Conservation (phyloP, 805 yeast genomes). For the Debaryomyces prosopidis region DNA sequence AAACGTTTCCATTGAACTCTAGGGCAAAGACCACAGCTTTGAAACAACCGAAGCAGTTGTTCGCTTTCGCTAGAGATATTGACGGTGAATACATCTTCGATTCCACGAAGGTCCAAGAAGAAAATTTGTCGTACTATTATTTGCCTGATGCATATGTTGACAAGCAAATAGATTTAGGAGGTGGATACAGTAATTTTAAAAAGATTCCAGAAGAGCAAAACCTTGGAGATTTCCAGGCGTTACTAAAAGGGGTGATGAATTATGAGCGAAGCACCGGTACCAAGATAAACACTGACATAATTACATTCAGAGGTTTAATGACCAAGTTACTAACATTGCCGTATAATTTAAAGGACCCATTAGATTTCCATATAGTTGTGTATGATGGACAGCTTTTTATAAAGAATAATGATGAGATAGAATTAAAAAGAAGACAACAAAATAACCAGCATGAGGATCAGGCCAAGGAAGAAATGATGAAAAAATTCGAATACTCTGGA, state of each 20-base stretch:
- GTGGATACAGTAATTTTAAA: constrained; percentile 62
- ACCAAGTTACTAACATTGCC: constrained; percentile 71
- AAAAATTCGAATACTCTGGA: constrained; percentile 59
- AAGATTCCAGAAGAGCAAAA: constrained; percentile 56
- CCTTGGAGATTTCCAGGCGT: constrained; percentile 55
- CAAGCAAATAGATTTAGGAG: constrained; percentile 57
- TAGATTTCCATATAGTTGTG: constrained; percentile 62
- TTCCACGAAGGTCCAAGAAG: constrained; percentile 49
- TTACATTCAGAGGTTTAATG: constrained; percentile 86
- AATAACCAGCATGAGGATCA: constrained; percentile 21
- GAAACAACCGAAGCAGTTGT: constrained; percentile 83
- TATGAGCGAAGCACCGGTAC: constrained; percentile 51
- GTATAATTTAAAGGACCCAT: constrained; percentile 52
- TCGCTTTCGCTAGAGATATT: constrained; percentile 62
- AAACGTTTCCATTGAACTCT: constrained; percentile 42
- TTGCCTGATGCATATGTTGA: constrained; percentile 73
- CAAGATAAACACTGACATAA: constrained; percentile 61
- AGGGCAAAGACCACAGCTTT: constrained; percentile 67
- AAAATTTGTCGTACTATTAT: constrained; percentile 67
- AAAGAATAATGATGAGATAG: constrained; percentile 48
- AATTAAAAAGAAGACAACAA: constrained; percentile 24
- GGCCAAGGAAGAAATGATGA: constrained; percentile 28
- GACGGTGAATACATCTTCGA: constrained; percentile 45
- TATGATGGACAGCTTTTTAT: constrained; percentile 79
- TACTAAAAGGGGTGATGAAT: constrained; percentile 53